Base-by-base conservation (phyloP, 2,329 filamentous ascomycete species). In the Aureobasidium sp. region DNA sequence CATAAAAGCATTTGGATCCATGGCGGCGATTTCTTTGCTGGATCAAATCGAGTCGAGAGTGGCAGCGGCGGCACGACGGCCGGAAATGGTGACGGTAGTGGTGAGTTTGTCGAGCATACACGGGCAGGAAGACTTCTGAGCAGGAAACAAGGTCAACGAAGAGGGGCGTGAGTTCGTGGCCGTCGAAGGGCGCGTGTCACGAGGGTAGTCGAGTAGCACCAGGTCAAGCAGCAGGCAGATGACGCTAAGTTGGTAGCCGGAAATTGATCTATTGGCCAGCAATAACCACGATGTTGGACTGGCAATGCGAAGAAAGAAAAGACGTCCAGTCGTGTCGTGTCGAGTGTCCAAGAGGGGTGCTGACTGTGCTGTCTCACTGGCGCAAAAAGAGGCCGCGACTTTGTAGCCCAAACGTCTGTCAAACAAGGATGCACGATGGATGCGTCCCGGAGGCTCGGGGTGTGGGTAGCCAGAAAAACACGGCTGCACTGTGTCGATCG, bases 1-100 rank as follows among this genome's bases (percentile, higher is more conserved):
- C 54, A 58, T 62, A 53, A 65, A 65, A n/a, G 59, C 49, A 55
- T 62, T 65, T 16, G 47, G 60, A 54, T 65, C 64, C 64, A 65
- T 65, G 21, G 48, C 30, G 50, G 32, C 45, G 61, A 16, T 36
- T 39, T 11, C 13, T 16, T 21, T 16, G 37, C 27, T 25, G 47
- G 21, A 42, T 60, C 37, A 42, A 8, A 30, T 42, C 34, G 48
- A 51, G 37, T 41, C 37, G 37, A 37, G 49, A 41, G 10, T 47
- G 39, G 41, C 59, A 61, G 54, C 54, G 42, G 37, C 59, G 59
- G 59, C 59, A 36, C 59, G 39, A 27, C 25, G 59, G 59, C 59
- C 59, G 49, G 42, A 7, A 29, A 41, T 1, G 27, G 32, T 14
- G 49, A 47, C 9, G 49, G 34, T n/a, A n/a, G 14, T 34, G 41